Base-by-base conservation (phyloP, 257 asterid species). In the Lycium barbarum region DNA sequence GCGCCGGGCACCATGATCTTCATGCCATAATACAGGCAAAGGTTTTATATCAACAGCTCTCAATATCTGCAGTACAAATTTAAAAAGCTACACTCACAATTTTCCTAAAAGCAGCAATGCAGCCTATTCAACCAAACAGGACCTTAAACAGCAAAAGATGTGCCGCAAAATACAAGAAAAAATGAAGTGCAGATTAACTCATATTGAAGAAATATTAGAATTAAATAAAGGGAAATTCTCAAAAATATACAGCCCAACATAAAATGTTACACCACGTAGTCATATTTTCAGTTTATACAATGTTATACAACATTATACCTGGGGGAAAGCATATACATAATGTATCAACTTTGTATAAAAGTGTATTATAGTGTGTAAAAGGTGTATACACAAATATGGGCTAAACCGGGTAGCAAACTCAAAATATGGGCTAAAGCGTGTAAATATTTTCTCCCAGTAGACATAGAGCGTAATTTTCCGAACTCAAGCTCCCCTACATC, bases 21-120 rank as follows among this genome's bases (percentile, higher is more conserved):
- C 99, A 87, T 96, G 99, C 99, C 99, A 96, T 74, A 94, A 73
- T 76, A 83, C 85, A 40, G 98, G 99, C 74, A 84, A 83, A 15
- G 98, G 96, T 89, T 95, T 96, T 49, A 95, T 88, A 90, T 96
- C 99, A 17, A 79, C 71, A 33, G 92, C 86, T 87, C 92, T 92
- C 87, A 96, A 20, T 83, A 88, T 74, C 98, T 95, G 95, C 90
- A 86, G 72, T 63, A 47, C 73, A 63, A 84, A 85, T 79, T 67
- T 43, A 62, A 72, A 80, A 79, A 78, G 43, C 81, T 78, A 18
- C 63, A 14, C 62, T 78, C 82, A 53, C 54, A 87, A 57, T 53
- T 43, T 47, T 73, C 36, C 45, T n/a, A 38, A 57, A 80, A 78
- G 26, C 47, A 78, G 65, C 49, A 53, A 78, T 78, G 65, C 49